phyloP scores from a whole-genome alignment of 2,329 filamentous ascomycete genomes.

The Fusarium avenaceum region DNA sequence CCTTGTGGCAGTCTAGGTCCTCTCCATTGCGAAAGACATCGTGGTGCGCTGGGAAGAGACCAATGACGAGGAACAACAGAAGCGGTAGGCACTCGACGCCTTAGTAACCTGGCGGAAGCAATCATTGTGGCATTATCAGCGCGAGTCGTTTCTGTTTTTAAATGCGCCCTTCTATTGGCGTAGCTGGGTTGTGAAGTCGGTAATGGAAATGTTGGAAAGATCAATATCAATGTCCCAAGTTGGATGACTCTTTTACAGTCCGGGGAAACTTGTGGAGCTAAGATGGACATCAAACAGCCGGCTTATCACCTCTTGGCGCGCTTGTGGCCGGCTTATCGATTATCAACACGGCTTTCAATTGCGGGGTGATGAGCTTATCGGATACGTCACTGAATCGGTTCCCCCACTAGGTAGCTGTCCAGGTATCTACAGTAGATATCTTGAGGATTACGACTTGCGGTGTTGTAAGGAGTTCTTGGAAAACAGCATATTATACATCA shows the following conservation, averaged over 20 bases:
- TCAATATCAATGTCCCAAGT: constrained; percentile 3
- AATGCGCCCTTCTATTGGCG: not conserved
- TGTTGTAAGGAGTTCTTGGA: not conserved
- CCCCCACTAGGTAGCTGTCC: constrained; percentile 18
- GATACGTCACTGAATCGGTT: constrained; percentile 40
- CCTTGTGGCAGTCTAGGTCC: constrained; percentile 15
- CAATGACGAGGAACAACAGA: constrained; percentile 18
- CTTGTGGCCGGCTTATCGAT: constrained; percentile 42
- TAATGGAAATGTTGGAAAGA: not conserved
- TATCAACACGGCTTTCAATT: constrained; percentile 29
- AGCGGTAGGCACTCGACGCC: constrained; percentile 39
- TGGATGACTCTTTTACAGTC: constrained; percentile 38
- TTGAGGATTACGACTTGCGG: not conserved
- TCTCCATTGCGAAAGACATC: constrained; percentile 20
- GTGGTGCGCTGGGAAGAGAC: constrained; percentile 15
- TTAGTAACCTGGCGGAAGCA: constrained; percentile 41
- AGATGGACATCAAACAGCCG: not conserved
- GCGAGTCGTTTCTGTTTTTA: not conserved
- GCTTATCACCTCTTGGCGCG: constrained; percentile 19
- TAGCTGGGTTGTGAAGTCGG: not conserved
- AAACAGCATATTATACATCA: no score
- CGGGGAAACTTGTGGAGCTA: constrained; percentile 25
- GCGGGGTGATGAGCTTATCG: constrained; percentile 32
- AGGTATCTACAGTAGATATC: not conserved
- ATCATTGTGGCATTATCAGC: constrained; percentile 46